Percentiles rank a stretch among this genome's conserved stretches.
phyloP scores from a whole-genome alignment of 441 rosid species.

The Breynia disticha region DNA sequence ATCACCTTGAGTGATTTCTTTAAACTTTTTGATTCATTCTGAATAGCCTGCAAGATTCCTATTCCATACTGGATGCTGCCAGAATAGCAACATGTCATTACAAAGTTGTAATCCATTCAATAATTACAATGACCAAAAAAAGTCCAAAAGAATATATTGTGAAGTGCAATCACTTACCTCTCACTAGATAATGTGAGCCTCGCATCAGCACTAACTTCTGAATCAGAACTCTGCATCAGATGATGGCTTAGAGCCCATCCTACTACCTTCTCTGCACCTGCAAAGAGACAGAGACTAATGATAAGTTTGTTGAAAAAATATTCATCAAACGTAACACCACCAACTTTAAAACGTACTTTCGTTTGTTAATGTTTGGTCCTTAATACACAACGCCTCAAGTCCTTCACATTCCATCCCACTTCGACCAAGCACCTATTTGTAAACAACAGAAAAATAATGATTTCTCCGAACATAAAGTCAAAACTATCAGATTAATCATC shows the following conservation, averaged over 20 bases:
- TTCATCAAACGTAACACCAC: not conserved
- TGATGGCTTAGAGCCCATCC: conserved; percentile 88
- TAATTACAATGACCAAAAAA: conserved; percentile 15
- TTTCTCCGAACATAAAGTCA: conserved; percentile 7
- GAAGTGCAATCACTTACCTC: conserved; percentile 44
- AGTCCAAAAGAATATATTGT: conserved; percentile 13
- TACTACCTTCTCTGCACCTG: conserved; percentile 82
- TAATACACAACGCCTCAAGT: conserved; percentile 46
- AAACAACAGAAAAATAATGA: conserved; percentile 2
- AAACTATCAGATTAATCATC: not conserved
- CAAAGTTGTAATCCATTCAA: conserved; percentile 13
- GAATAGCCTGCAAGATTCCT: conserved; percentile 56
- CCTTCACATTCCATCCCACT: conserved; percentile 54
- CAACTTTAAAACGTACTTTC: conserved; percentile 46
- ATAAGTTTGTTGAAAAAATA: conserved; percentile 6
- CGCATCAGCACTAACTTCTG: conserved; percentile 29
- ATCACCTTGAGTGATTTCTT: conserved; percentile 84
- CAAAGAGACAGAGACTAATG: conserved; percentile 16
- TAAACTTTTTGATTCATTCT: conserved; percentile 67
- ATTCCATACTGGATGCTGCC: conserved; percentile 77
- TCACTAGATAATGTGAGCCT: conserved; percentile 56
- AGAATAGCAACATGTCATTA: conserved; percentile 28
- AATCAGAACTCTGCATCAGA: conserved; percentile 60
- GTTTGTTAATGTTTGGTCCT: conserved; percentile 60
- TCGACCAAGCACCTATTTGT: conserved; percentile 44